Evolutionary conservation across 441 rosid species (phyloP).

Genomic region (Dalechampia spathulata): DNA sequence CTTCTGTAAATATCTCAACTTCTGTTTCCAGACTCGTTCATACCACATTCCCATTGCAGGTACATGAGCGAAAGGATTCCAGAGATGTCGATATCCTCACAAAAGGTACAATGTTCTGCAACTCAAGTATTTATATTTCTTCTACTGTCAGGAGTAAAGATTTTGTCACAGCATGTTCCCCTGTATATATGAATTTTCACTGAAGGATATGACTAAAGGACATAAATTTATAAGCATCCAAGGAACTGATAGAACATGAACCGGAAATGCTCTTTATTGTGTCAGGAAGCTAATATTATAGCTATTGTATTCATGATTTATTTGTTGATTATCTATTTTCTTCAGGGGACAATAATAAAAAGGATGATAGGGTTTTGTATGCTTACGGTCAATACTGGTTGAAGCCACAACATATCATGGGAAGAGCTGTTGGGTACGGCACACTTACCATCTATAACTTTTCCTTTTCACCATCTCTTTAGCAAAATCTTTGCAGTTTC

Average conservation of each 20-base stretch:
- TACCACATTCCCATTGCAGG: constrained; percentile 25
- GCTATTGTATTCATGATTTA: not conserved
- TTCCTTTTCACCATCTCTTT: no score
- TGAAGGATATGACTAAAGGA: not conserved
- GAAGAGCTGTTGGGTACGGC: constrained; percentile 55
- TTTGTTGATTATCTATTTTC: constrained; percentile 9
- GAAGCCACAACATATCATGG: constrained; percentile 37
- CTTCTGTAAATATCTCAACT: no score
- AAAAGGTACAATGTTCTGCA: constrained; percentile 38
- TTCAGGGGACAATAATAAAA: constrained; percentile 38
- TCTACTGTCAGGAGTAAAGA: not conserved
- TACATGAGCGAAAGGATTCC: constrained; percentile 46
- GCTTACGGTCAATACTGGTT: constrained; percentile 43
- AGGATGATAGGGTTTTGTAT: constrained; percentile 38
- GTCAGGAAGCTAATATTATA: not conserved
- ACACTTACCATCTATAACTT: no score
- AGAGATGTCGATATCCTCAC: constrained; percentile 59
- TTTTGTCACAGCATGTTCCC: not conserved
- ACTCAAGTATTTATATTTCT: not conserved
- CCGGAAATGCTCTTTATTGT: not conserved
- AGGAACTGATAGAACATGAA: not conserved
- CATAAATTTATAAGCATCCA: not conserved
- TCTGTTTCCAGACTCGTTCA: not conserved
- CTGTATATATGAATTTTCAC: not conserved
- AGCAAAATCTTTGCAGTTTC: no score